A percentile compares a stretch with the other conserved stretches of the same genome.
Conservation (phyloP, 495 filamentous ascomycete genomes). For the Aspergillus sclerotiicarbonarius region DNA sequence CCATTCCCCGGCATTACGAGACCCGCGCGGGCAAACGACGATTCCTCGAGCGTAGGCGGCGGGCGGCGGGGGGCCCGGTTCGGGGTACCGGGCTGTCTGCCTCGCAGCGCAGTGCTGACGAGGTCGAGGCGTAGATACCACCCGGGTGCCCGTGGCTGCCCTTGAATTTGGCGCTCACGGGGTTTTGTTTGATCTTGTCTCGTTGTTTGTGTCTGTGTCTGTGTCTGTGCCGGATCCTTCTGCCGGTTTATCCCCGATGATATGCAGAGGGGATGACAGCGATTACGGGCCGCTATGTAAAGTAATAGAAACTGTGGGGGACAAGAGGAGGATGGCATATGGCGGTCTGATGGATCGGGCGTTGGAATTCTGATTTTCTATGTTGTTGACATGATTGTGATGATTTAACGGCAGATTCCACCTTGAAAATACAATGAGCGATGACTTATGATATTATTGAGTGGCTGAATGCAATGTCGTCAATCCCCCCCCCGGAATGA, state of each 20-base stretch:
- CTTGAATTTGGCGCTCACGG: background rate
- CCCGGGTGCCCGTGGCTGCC: background rate
- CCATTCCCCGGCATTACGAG: conserved; percentile 80
- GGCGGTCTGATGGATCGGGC: conserved; percentile 11
- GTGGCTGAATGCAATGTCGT: background rate
- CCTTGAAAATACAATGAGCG: background rate
- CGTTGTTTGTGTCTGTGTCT: conserved; percentile 12
- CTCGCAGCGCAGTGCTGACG: conserved; percentile 37
- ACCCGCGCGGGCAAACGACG: conserved; percentile 82
- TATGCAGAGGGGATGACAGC: background rate
- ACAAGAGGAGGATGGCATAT: conserved; percentile 3
- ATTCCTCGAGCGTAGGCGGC: conserved; percentile 65
- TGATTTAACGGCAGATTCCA: conserved; percentile 5
- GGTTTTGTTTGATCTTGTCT: conserved; percentile 11
- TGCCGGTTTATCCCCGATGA: background rate
- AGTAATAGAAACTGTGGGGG: conserved; percentile 15
- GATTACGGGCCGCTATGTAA: conserved; percentile 19
- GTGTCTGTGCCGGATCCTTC: background rate
- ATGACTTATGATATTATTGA: background rate
- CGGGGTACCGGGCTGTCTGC: conserved; percentile 24
- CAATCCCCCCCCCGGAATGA: too few relatives aligned
- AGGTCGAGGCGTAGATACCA: conserved; percentile 35
- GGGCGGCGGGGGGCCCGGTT: conserved; percentile 14
- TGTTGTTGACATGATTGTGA: conserved; percentile 4
- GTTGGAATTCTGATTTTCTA: conserved; percentile 3